These are phyloP conservation scores for Aspergillus sojae DNA, from an alignment of 2,329 filamentous ascomycete species.

Conservation along the genomic window DNA sequence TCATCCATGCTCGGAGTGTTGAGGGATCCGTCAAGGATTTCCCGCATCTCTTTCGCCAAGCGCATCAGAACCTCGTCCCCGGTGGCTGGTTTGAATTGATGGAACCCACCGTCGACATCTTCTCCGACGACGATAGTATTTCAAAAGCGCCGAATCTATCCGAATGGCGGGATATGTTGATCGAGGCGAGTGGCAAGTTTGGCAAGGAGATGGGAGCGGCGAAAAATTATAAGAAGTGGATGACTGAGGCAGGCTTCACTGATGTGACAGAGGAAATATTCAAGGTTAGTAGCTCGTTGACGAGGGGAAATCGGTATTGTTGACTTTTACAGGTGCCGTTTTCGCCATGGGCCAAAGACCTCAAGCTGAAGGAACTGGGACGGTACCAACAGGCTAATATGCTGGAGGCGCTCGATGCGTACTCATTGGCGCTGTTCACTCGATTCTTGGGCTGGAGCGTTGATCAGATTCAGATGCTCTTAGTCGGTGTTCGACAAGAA, in stretches of 20 bases:
- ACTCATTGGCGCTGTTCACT: slow-evolving; percentile 34
- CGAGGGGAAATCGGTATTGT: not conserved
- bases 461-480: slow-evolving; percentile 41
- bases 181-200: slow-evolving; percentile 34
- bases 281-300: slow-evolving; percentile 37
- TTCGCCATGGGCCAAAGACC: slow-evolving; percentile 53
- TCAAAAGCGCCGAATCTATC: slow-evolving; percentile 28
- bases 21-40: slow-evolving; percentile 29
- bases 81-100: slow-evolving; percentile 57
- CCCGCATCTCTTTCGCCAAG: slow-evolving; percentile 27
- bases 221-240: slow-evolving; percentile 42
- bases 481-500: slow-evolving; percentile 43
- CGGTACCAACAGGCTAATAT: slow-evolving; percentile 33
- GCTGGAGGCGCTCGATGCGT: slow-evolving; percentile 34
- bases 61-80: slow-evolving; percentile 43
- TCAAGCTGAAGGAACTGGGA: slow-evolving; percentile 48
- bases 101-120: slow-evolving; percentile 32
- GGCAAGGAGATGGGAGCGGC: slow-evolving; percentile 40
- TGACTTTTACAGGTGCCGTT: slow-evolving; percentile 45
- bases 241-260: slow-evolving; percentile 57
- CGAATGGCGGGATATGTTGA: slow-evolving; percentile 30
- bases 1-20: slow-evolving; percentile 31
- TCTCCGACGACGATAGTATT: slow-evolving; percentile 34
- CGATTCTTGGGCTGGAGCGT: slow-evolving; percentile 40
- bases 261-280: slow-evolving; percentile 53